phyloP scores from a whole-genome alignment of 179 eudicot species.

The Spergularia azorica region DNA sequence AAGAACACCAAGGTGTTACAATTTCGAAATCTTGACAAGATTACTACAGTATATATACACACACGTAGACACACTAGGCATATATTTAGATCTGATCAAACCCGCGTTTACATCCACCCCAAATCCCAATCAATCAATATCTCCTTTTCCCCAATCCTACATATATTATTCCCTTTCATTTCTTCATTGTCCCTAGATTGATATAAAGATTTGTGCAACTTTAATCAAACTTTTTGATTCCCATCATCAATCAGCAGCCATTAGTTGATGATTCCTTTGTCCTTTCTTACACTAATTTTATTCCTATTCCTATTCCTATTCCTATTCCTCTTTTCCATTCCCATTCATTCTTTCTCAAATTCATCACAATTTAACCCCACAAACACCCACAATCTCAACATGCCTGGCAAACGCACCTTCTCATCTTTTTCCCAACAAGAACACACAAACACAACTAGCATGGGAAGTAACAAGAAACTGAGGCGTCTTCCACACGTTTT shows the following conservation, averaged over 20 bases:
- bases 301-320: not conserved
- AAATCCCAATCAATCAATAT: no score
- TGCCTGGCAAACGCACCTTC: conserved; percentile 28
- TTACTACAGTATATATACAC: no score
- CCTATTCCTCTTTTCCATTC: conserved; percentile 3
- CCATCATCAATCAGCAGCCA: conserved; percentile 14
- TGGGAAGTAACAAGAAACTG: conserved; percentile 44
- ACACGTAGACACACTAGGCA: no score
- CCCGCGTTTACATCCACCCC: no score
- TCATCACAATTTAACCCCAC: not conserved
- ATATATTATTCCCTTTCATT: not conserved
- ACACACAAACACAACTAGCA: not conserved
- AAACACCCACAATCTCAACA: not conserved
- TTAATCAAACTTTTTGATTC: not conserved
- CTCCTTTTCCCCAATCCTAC: not conserved
- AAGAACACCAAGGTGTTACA: no score
- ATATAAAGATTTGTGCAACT: not conserved
- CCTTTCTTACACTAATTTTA: conserved; percentile 10
- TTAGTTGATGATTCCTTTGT: conserved; percentile 23
- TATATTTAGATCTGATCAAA: no score
- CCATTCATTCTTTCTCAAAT: not conserved
- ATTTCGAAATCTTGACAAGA: no score
- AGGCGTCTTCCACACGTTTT: conserved; percentile 81
- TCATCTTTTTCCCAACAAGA: not conserved
- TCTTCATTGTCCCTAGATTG: not conserved